A percentile compares a stretch with the other conserved stretches of the same genome.
Conservation (phyloP, 2,329 filamentous ascomycete genomes). For the Drechslerella stenobrocha region DNA sequence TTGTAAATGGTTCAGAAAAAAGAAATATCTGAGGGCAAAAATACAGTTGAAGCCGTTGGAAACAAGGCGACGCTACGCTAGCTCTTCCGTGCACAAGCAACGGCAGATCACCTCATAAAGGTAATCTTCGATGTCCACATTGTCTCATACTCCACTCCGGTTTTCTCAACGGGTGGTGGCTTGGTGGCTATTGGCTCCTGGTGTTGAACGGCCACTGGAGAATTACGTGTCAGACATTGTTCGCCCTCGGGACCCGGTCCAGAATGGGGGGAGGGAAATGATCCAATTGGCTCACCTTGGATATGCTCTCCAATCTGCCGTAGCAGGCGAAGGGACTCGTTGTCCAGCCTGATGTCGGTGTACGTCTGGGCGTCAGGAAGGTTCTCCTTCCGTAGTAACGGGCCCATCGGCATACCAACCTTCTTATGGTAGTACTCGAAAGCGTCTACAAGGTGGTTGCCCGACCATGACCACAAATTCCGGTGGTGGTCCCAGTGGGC, state of each 20-base stretch:
- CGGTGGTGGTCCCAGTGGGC: slow-evolving; percentile 45
- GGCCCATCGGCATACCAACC: slow-evolving; percentile 34
- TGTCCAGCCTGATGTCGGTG: slow-evolving; percentile 42
- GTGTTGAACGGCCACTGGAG: slow-evolving; percentile 21
- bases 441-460: slow-evolving; percentile 40
- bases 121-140: slow-evolving; percentile 44
- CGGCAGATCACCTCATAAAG: slow-evolving; percentile 22
- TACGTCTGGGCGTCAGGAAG: slow-evolving; percentile 32
- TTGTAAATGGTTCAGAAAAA: too few species aligned
- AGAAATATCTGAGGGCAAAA: too few species aligned
- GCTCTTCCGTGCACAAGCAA: neutral
- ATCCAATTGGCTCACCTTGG: slow-evolving; percentile 18
- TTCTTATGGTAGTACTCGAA: slow-evolving; percentile 47
- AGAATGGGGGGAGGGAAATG: neutral
- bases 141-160: slow-evolving; percentile 36
- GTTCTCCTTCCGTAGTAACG: slow-evolving; percentile 30
- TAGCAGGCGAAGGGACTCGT: slow-evolving; percentile 35
- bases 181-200: slow-evolving; percentile 28
- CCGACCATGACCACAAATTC: slow-evolving; percentile 44
- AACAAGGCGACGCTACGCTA: neutral
- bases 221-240: neutral
- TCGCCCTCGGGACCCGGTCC: neutral
- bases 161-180: slow-evolving; percentile 16
- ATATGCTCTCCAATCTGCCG: slow-evolving; percentile 36
- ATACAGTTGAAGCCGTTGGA: too few species aligned